Evolutionary conservation across 116 monocot genomes (phyloP), one percentile per base, ranked within the genome.

Genomic region (Zostera marina): DNA sequence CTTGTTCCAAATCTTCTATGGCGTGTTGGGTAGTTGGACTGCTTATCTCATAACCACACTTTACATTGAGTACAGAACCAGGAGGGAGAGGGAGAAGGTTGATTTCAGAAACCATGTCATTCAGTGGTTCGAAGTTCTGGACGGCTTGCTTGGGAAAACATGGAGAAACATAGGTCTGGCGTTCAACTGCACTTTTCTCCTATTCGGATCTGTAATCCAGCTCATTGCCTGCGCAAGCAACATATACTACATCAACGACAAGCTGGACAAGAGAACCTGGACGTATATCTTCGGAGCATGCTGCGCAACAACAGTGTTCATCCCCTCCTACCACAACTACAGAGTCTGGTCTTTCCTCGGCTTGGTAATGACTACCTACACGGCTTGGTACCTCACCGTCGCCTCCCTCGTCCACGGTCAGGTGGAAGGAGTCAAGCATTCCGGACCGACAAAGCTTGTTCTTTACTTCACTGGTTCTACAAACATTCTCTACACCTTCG

Each of bases 401-500:
- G 93, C 93, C 3, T 76, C 93, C 51, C 67, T 88, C 22, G 70
- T 87, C 46, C 93, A 93, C 54, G 93, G 93, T 61, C 93, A 88
- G 84, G 93, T 22, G 59, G 93, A 88, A 61, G 93, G 81, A 41
- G 93, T 94, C 66, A 81, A 84, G 75, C 93, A 94, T 43, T 84
- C 93, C 11, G 93, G 93, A 3, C 88, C 93, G 26, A 66, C 75
- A 32, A 84, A 81, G 77, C 56, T 84, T 63, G 93, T 94, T 26
- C 80, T 87, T 19, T 92, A 92, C 70, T 92, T 92, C 53, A 92
- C 92, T 2, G 92, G 92, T 11, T 83, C 92, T 55, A 92, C 92
- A 68, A 92, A 92, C 87, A 92, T 92, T 83, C 92, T 92, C 58
- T 92, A 93, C 81, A 94, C 93, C 45, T 94, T 94, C 63, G 93